phyloP scores from a whole-genome alignment of 768 basidiomycete genomes.

The Gymnopilus dilepis region DNA sequence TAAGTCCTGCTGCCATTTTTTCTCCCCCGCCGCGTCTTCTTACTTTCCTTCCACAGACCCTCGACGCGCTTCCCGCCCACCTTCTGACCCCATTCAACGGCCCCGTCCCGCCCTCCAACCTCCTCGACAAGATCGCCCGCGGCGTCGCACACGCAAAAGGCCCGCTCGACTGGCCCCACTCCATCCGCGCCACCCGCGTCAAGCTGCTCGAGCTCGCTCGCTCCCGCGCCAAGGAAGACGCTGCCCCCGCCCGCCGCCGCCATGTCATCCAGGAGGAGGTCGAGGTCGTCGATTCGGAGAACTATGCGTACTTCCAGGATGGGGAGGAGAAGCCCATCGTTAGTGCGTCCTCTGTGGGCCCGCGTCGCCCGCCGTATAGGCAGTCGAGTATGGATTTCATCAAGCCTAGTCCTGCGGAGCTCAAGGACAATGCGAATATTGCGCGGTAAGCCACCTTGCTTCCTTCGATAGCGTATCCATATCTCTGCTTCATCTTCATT shows the following conservation, averaged over 20 bases:
- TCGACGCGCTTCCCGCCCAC: slow-evolving; percentile 82
- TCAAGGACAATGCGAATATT: slow-evolving; percentile 59
- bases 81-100: slow-evolving; percentile 90
- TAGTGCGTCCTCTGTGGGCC: slow-evolving; percentile 29
- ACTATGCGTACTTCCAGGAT: slow-evolving; percentile 35
- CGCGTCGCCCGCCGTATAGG: slow-evolving; percentile 67
- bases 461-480: neutral
- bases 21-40: slow-evolving; percentile 16
- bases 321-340: slow-evolving; percentile 30
- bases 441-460: slow-evolving; percentile 54
- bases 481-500: neutral
- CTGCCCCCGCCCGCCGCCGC: slow-evolving; percentile 38
- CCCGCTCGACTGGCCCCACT: slow-evolving; percentile 81
- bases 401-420: slow-evolving; percentile 51
- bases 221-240: slow-evolving; percentile 59
- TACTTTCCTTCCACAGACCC: slow-evolving; percentile 53
- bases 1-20: slow-evolving; percentile 11
- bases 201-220: slow-evolving; percentile 85
- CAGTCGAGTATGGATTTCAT: slow-evolving; percentile 92
- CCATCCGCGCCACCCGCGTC: slow-evolving; percentile 78
- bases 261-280: slow-evolving; percentile 56
- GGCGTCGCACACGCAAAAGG: slow-evolving; percentile 79
- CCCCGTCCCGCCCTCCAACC: slow-evolving; percentile 81
- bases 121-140: slow-evolving; percentile 86
- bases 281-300: slow-evolving; percentile 38